Evolutionary conservation across 192 early-diverging fungal genomes (phyloP).

Genomic region (Coemansia guatemalensis): DNA sequence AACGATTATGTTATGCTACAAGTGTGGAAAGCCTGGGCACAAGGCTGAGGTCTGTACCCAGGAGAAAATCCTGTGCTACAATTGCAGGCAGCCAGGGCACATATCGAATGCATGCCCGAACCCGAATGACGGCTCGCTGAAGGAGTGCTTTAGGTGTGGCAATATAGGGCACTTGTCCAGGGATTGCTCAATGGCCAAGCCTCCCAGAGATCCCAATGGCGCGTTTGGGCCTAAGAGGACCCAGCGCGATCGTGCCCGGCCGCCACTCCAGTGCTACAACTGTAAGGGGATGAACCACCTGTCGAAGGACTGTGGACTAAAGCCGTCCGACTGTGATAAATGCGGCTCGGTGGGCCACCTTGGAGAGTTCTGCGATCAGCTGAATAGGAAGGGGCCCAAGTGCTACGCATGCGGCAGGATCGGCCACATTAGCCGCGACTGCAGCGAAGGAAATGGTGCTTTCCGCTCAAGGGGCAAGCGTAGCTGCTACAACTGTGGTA

Average conservation of each 20-base stretch:
- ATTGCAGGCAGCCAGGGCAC: slow-evolving; percentile 56
- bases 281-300: slow-evolving; percentile 53
- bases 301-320: slow-evolving; percentile 45
- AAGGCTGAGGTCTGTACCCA: slow-evolving; percentile 17
- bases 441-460: slow-evolving; percentile 16
- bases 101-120: slow-evolving; percentile 39
- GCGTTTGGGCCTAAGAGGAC: neutral
- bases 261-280: slow-evolving; percentile 32
- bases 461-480: slow-evolving; percentile 12
- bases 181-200: slow-evolving; percentile 31
- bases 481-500: slow-evolving; percentile 43
- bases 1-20: slow-evolving; percentile 39
- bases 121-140: slow-evolving; percentile 22
- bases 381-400: neutral
- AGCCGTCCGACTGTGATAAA: slow-evolving; percentile 51
- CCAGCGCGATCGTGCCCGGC: neutral
- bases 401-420: slow-evolving; percentile 12
- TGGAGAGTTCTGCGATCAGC: slow-evolving; percentile 38
- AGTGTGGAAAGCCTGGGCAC: slow-evolving; percentile 46
- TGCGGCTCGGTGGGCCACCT: slow-evolving; percentile 50
- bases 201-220: neutral
- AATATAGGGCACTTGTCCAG: slow-evolving; percentile 51
- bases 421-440: slow-evolving; percentile 48
- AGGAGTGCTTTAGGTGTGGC: slow-evolving; percentile 57
- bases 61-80: slow-evolving; percentile 41